Conservation (phyloP, 2,329 filamentous ascomycete genomes). For the Claviceps spartinae region DNA sequence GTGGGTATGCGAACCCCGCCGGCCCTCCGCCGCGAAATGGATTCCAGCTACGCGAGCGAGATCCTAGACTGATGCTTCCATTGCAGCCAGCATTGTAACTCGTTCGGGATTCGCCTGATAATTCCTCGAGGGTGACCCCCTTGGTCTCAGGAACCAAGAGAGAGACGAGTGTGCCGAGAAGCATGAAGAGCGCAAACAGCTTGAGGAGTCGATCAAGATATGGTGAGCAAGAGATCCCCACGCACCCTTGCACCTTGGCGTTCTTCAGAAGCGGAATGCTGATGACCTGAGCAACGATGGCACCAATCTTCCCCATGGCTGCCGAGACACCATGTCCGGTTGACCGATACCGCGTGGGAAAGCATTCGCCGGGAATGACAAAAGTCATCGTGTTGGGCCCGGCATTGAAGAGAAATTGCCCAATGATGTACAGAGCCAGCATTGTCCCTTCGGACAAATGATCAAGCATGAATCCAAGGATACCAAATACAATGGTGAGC, state of each 20-base stretch:
- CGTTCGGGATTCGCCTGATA: constrained; percentile 53
- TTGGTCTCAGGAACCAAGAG: constrained; percentile 69
- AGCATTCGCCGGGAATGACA: constrained; percentile 50
- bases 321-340: constrained; percentile 53
- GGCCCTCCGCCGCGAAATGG: constrained; percentile 36
- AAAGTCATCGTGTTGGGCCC: constrained; percentile 55
- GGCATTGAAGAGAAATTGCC: constrained; percentile 54
- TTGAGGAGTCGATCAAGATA: constrained; percentile 64
- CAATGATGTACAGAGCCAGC: constrained; percentile 48
- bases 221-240: constrained; percentile 33
- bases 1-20: constrained; percentile 36
- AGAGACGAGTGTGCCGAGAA: constrained; percentile 53
- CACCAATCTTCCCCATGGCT: constrained; percentile 53
- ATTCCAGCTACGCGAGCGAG: constrained; percentile 25
- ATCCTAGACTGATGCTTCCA: constrained; percentile 29
- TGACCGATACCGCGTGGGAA: constrained; percentile 48
- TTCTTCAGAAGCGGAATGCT: constrained; percentile 48
- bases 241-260: constrained; percentile 36
- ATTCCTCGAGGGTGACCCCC: constrained; percentile 56
- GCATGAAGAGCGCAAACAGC: constrained; percentile 71
- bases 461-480: constrained; percentile 48
- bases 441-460: constrained; percentile 33
- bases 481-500: constrained; percentile 46
- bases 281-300: constrained; percentile 52
- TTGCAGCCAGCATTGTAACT: constrained; percentile 40